Evolutionary conservation across 2,329 filamentous ascomycete genomes (phyloP), one percentile per base, ranked within the genome.

Genomic region (Trichoderma simmonsii): DNA sequence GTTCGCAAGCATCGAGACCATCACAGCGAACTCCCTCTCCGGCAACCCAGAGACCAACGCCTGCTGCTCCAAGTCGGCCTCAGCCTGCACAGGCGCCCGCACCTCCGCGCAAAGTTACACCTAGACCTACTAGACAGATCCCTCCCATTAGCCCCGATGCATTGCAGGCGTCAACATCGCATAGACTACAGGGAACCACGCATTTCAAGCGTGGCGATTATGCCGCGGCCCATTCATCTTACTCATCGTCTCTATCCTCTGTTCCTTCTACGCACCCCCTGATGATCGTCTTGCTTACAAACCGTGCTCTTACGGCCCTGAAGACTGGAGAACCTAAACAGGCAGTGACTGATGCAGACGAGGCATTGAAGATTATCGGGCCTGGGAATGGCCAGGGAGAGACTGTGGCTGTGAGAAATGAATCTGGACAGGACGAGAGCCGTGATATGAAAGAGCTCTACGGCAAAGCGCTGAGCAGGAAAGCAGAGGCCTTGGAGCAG

Each of bases 171-270:
- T 97, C 94, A 11, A 91, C 92, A n/a, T 87, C 89, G 61, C 89
- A 96, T 77, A 92, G 96, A 15, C 86, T 91, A 62, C 90, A 91
- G 74, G 96, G 95, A 21, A 93, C 94, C 11, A 91, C 92, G 68
- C 93, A 97, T 75, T 98, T 97, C 84, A 98, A 98, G 82, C 90
- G 93, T 43, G 96, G 96, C 39, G 96, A 99, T 81, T 99, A 94
- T 80, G 92, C 93, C 21, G 88, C 92, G 11, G 96, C 96, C 0
- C 94, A 98, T 77, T 86, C 90, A 24, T 91, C 92, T 1, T 99
- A 98, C 81, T 90, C 92, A 0, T 88, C 89, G 34, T 94, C 96
- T 1, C 85, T 99, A 3, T 84, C 87, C 1, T 88, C 90, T 48
- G 85, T 99, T 36, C 96, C 96, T 1, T 82, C 88, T 15, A 87